Evolutionary conservation across 2,329 filamentous ascomycete genomes (phyloP).

Genomic region (Colletotrichum lupini): DNA sequence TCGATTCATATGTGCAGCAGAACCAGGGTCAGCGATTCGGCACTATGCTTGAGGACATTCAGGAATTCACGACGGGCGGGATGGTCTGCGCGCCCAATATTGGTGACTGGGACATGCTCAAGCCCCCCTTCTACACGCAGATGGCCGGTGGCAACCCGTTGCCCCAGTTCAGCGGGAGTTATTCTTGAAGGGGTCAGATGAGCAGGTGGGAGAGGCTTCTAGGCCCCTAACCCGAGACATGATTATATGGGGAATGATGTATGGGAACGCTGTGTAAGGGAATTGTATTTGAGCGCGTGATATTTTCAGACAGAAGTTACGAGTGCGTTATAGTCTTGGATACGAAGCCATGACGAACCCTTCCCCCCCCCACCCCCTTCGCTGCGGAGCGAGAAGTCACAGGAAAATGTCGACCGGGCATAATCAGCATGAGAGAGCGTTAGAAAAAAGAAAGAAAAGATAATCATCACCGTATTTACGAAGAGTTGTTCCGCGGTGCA

Average conservation of each 20-base stretch:
- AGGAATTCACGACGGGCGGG: conserved; percentile 26
- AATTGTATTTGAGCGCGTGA: background rate
- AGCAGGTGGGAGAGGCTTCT: background rate
- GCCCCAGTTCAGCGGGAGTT: conserved; percentile 21
- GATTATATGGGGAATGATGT: background rate
- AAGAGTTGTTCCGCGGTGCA: background rate
- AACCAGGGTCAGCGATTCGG: conserved; percentile 29
- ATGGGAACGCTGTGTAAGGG: background rate
- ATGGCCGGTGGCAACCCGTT: conserved; percentile 12
- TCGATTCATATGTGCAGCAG: conserved; percentile 28
- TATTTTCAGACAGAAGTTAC: background rate
- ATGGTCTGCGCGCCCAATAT: conserved; percentile 20
- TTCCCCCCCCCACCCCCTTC: background rate
- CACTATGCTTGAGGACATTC: conserved; percentile 21
- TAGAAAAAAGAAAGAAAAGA: background rate
- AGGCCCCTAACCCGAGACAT: background rate
- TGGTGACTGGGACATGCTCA: conserved; percentile 17
- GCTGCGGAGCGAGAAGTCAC: background rate
- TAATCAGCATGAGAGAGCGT: background rate
- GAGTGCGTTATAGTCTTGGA: background rate
- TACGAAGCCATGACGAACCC: conserved; percentile 17
- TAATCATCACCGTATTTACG: too few species aligned
- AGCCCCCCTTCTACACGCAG: conserved; percentile 22
- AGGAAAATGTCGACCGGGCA: background rate
- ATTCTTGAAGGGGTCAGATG: background rate